Evolutionary conservation across 106 monocot species (phyloP).

Genomic region (Chionographis japonica): DNA sequence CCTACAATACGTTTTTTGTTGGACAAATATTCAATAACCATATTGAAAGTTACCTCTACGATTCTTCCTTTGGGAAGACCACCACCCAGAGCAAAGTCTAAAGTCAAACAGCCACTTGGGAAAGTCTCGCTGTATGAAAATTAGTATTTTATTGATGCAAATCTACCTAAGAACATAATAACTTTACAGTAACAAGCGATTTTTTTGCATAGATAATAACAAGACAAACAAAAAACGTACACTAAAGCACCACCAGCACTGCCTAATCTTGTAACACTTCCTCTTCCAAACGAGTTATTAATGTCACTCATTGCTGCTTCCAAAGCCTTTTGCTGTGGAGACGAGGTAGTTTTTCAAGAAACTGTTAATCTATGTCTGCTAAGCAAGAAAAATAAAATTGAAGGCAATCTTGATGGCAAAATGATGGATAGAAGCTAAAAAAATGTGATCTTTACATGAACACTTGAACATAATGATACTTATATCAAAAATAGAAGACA

Average conservation of each 20-base stretch:
- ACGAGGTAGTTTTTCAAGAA: background rate
- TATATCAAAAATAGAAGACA: too few species aligned
- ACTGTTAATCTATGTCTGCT: too few species aligned
- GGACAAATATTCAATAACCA: constrained; percentile 2
- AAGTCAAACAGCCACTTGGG: constrained; percentile 93
- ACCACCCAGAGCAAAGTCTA: constrained; percentile 94
- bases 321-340: constrained; percentile 80
- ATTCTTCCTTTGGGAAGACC: constrained; percentile 98
- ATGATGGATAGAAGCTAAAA: too few species aligned
- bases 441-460: too few species aligned
- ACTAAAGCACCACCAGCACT: constrained; percentile 92
- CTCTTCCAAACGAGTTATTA: constrained; percentile 95
- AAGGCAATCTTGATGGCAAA: too few species aligned
- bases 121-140: constrained; percentile 70
- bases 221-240: constrained; percentile 35
- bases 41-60: constrained; percentile 62
- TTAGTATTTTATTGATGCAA: constrained; percentile 2
- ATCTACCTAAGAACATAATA: background rate
- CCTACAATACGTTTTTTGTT: too few species aligned
- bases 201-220: background rate
- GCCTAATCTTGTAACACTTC: constrained; percentile 97
- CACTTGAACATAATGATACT: too few species aligned
- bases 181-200: background rate
- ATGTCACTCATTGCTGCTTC: constrained; percentile 98
- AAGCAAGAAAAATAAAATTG: too few species aligned